Conservation (phyloP, 2,329 filamentous ascomycete genomes). For the Neoarthrinium moseri region DNA sequence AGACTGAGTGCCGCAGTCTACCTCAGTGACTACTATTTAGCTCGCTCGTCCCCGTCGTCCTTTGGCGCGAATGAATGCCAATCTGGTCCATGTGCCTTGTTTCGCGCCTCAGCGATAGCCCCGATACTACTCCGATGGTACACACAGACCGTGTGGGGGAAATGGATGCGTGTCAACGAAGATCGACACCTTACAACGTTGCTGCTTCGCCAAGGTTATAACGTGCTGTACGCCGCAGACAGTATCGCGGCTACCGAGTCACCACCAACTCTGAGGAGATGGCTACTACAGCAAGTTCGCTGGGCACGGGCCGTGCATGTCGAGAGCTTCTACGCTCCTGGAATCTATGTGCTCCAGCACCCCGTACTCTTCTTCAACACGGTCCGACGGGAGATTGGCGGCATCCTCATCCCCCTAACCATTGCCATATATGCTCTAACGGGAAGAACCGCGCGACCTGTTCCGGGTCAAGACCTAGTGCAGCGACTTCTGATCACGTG, state of each 20-base stretch:
- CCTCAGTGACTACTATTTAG: slow-evolving; percentile 33
- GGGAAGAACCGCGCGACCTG: background rate
- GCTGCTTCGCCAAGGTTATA: slow-evolving; percentile 30
- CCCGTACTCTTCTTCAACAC: slow-evolving; percentile 32
- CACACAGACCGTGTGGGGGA: slow-evolving; percentile 31
- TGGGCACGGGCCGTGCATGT: slow-evolving; percentile 34
- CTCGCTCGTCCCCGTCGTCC: slow-evolving; percentile 26
- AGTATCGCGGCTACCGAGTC: slow-evolving; percentile 34
- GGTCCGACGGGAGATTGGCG: slow-evolving; percentile 24
- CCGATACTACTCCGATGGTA: slow-evolving; percentile 33
- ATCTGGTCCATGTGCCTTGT: slow-evolving; percentile 33
- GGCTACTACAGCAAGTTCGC: slow-evolving; percentile 34
- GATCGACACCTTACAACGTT: slow-evolving; percentile 36
- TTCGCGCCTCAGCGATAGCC: slow-evolving; percentile 28
- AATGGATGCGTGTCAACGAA: slow-evolving; percentile 35
- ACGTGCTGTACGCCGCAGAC: slow-evolving; percentile 30
- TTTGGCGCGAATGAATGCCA: slow-evolving; percentile 28
- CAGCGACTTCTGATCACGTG: no score
- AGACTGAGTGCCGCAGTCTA: no score
- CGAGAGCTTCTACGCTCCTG: slow-evolving; percentile 31
- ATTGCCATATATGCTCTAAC: background rate
- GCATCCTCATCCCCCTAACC: background rate
- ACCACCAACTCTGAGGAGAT: slow-evolving; percentile 29
- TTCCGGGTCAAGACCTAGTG: no score
- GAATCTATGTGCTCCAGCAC: slow-evolving; percentile 30